Percentiles rank a stretch among this genome's conserved stretches.
Evolutionary conservation across 1,284 basidiomycete genomes (phyloP).

Genomic region (Vanrija sp.): DNA sequence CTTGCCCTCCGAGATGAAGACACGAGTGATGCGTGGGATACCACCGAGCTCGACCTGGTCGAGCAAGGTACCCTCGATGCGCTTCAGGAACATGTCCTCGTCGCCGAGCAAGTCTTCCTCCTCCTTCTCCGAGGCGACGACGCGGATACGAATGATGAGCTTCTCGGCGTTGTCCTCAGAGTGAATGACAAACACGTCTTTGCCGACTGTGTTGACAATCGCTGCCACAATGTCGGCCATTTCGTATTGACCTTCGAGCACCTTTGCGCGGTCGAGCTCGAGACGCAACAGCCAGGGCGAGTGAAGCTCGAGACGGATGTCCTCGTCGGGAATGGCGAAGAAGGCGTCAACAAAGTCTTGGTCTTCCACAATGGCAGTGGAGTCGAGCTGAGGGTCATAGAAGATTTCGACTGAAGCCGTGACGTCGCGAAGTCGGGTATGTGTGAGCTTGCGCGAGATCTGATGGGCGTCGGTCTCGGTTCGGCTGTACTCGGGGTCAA

Average conservation of each 20-base stretch:
- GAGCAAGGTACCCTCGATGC: slow-evolving; percentile 93
- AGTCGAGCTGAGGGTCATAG: slow-evolving; percentile 91
- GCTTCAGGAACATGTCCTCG: slow-evolving; percentile 94
- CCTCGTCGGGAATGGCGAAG: slow-evolving; percentile 98
- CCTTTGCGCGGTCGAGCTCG: slow-evolving; percentile 93
- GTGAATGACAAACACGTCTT: slow-evolving; percentile 97
- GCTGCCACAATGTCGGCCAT: slow-evolving; percentile 94
- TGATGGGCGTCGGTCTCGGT: slow-evolving; percentile 59
- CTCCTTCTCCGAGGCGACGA: slow-evolving; percentile 83
- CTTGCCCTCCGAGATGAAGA: slow-evolving; percentile 90
- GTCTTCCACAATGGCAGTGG: slow-evolving; percentile 96
- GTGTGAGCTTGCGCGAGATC: slow-evolving; percentile 60
- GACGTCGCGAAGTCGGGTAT: slow-evolving; percentile 89
- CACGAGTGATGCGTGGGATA: slow-evolving; percentile 83
- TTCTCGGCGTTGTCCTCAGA: slow-evolving; percentile 98
- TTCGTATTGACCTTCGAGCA: slow-evolving; percentile 93
- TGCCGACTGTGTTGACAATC: slow-evolving; percentile 91
- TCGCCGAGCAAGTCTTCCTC: slow-evolving; percentile 78
- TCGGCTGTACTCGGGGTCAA: slow-evolving; percentile 69
- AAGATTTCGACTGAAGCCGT: slow-evolving; percentile 96
- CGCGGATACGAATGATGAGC: slow-evolving; percentile 93
- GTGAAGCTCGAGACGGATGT: slow-evolving; percentile 84
- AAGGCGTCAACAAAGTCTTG: slow-evolving; percentile 95
- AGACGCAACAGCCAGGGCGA: slow-evolving; percentile 97
- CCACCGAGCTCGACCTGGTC: slow-evolving; percentile 94